These are phyloP conservation scores for Alternaria novae-zelandiae DNA, from an alignment of 2,329 filamentous ascomycete genomes.

Conservation along the genomic window DNA sequence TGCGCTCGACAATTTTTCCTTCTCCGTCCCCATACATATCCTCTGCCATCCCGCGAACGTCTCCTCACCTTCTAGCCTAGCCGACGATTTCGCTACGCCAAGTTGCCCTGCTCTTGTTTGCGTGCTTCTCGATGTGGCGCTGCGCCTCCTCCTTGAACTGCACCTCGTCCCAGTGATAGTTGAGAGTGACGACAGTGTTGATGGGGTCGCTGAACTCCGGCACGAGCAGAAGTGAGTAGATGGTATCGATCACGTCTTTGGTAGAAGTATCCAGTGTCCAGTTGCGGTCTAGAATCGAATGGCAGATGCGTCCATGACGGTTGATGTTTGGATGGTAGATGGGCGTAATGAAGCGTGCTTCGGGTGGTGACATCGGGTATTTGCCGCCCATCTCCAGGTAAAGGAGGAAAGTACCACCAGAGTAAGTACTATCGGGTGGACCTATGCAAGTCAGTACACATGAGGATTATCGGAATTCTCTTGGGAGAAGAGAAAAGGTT, in stretches of 20 bases:
- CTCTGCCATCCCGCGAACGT: not conserved
- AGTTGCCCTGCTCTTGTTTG: conserved; percentile 32
- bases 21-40: not conserved
- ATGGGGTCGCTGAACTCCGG: conserved; percentile 39
- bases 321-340: not conserved
- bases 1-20: not conserved
- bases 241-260: conserved; percentile 41
- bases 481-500: too few species aligned
- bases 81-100: conserved; percentile 29
- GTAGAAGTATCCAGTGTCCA: conserved; percentile 49
- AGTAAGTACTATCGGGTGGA: not conserved
- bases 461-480: too few species aligned
- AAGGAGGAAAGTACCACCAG: not conserved
- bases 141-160: conserved; percentile 41
- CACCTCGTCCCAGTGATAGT: conserved; percentile 41
- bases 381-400: not conserved
- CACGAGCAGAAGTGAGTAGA: conserved; percentile 44
- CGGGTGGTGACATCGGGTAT: not conserved
- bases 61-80: not conserved
- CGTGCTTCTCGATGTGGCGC: conserved; percentile 37
- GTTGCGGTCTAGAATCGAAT: not conserved
- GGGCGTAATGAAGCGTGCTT: not conserved
- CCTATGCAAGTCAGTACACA: not conserved
- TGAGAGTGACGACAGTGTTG: conserved; percentile 41
- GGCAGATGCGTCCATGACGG: not conserved